A percentile compares a stretch with the other conserved stretches of the same genome.
These are phyloP conservation scores for Lipomyces anomalus DNA, from an alignment of 805 yeast species.

Conservation along the genomic window DNA sequence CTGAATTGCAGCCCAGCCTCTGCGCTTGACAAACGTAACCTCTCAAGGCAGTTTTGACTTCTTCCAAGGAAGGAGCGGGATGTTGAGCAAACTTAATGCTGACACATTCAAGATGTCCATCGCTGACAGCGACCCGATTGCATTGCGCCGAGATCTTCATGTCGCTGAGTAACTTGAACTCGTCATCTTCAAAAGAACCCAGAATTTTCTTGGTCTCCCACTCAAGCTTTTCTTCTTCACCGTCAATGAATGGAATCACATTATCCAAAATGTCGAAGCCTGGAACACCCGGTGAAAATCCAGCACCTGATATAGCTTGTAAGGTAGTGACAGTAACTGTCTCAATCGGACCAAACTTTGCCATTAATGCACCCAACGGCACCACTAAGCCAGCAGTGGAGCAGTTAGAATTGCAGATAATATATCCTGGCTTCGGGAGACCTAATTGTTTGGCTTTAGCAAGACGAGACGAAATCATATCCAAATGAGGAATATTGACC, in stretches of 20 bases:
- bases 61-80: slow-evolving; percentile 80
- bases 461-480: slow-evolving; percentile 57
- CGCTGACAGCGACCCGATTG: slow-evolving; percentile 93
- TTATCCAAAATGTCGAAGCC: slow-evolving; percentile 94
- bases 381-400: slow-evolving; percentile 98
- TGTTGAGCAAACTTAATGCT: slow-evolving; percentile 73
- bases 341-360: slow-evolving; percentile 84
- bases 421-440: slow-evolving; percentile 64
- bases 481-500: slow-evolving; percentile 86
- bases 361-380: slow-evolving; percentile 90
- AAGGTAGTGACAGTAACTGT: slow-evolving; percentile 82
- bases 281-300: slow-evolving; percentile 95
- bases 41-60: slow-evolving; percentile 62
- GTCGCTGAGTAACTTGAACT: slow-evolving; percentile 56
- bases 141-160: slow-evolving; percentile 91
- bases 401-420: slow-evolving; percentile 94
- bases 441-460: slow-evolving; percentile 51
- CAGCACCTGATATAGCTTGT: slow-evolving; percentile 98
- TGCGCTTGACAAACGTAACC: slow-evolving; percentile 81
- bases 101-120: slow-evolving; percentile 96
- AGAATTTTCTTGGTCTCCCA: slow-evolving; percentile 96
- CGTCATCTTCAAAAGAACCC: slow-evolving; percentile 55
- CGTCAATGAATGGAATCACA: slow-evolving; percentile 88
- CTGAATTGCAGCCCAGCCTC: slow-evolving; percentile 75
- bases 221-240: slow-evolving; percentile 97